Base-by-base conservation (phyloP, 2,329 filamentous ascomycete genomes). In the Escovopsis sp. region DNA sequence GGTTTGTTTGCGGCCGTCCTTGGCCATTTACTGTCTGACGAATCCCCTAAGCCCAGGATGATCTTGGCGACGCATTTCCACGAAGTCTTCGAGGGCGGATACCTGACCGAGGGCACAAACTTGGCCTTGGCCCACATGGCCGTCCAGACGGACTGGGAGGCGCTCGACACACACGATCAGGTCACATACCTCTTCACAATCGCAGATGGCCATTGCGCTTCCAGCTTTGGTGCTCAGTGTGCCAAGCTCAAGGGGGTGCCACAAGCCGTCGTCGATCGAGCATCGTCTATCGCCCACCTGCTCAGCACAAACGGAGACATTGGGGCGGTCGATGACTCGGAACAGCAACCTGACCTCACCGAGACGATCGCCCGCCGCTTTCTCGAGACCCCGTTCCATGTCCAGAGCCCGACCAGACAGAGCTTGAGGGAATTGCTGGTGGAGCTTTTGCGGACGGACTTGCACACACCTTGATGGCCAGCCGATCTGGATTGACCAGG, bases 231-330 rank as follows among this genome's bases (percentile, higher is more conserved):
- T 1, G 82, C 77, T 19, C 70, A 72, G 55, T 96, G 90, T 50
- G 90, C 90, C 19, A 76, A 76, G 4, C 71, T 93, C 54, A 94
- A 93, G 47, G 87, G 87, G 1, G 75, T 98, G 12, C 77, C 84
- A 21, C 49, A 58, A 14, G 65, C 68, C 5, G 71, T 96, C 9
- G 69, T 94, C 6, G 61, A 78, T 13, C 72, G 87, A 37, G 86
- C 88, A 0, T 78, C 85, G 43, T 69, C 77, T 7, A 66, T 98
- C 26, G 72, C 79, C 16, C 54, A 72, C 6, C 61, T 90, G 13
- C 63, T 79, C 25, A 71, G 73, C 13, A 71, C 67, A 34, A 82
- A 85, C 6, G 80, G 88, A 48, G 82, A 26, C 8, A 62, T 96
- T 2, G 70, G 79, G 5, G 68, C 73, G 21, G 71, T 76, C 15